phyloP scores from a whole-genome alignment of 106 monocot genomes.

The Platanthera guangdongensis region DNA sequence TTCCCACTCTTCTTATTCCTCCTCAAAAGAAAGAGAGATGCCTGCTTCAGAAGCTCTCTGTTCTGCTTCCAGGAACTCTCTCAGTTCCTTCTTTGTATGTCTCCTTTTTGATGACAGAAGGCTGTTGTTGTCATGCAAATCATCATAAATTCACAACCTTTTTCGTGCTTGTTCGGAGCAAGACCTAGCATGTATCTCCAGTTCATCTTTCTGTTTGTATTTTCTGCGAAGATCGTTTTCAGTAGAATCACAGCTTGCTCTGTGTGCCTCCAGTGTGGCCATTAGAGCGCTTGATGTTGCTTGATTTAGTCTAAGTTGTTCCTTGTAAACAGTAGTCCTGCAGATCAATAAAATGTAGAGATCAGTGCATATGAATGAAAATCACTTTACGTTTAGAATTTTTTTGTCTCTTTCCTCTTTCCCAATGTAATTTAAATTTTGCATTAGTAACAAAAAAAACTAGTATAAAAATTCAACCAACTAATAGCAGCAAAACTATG shows the following conservation, averaged over 20 bases:
- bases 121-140: constrained; percentile 7
- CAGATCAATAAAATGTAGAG: background rate
- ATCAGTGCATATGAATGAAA: background rate
- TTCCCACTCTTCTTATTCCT: constrained; percentile 8
- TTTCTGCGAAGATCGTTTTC: constrained; percentile 66
- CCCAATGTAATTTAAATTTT: no score
- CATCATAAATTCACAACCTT: constrained; percentile 40
- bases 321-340: constrained; percentile 76
- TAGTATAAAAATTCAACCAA: no score
- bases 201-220: no score
- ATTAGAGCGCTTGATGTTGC: constrained; percentile 49
- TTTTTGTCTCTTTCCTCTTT: no score
- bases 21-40: constrained; percentile 16
- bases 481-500: background rate
- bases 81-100: constrained; percentile 58
- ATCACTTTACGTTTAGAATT: no score
- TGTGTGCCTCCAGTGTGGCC: constrained; percentile 85
- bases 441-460: no score
- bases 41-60: constrained; percentile 56
- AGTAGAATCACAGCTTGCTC: constrained; percentile 57
- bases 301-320: constrained; percentile 74
- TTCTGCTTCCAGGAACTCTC: constrained; percentile 71
- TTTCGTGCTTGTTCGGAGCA: constrained; percentile 37
- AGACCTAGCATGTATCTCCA: no score
- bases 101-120: constrained; percentile 10